A percentile compares a stretch with the other conserved stretches of the same genome.
These are phyloP conservation scores for Amorphotheca resinae DNA, from an alignment of 495 filamentous ascomycete genomes.

Conservation along the genomic window DNA sequence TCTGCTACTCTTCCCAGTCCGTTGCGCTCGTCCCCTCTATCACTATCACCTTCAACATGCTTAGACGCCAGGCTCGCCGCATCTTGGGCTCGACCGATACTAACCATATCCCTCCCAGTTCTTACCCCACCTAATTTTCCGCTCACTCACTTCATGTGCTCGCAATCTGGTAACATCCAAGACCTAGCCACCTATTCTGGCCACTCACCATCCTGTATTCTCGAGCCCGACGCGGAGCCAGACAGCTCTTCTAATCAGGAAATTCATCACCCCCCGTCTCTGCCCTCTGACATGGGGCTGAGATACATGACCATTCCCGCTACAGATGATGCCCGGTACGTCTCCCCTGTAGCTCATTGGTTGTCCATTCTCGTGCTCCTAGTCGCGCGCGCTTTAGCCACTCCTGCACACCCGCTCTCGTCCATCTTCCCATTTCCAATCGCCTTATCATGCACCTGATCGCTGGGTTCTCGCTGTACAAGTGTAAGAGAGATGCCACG, in stretches of 20 bases:
- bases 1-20: slow-evolving; percentile 1
- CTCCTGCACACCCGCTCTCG: slow-evolving; percentile 5
- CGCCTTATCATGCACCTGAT: slow-evolving; percentile 2
- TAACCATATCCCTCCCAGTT: slow-evolving; percentile 14
- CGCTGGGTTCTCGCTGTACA: slow-evolving; percentile 3
- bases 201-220: slow-evolving; percentile 16
- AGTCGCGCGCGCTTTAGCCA: slow-evolving; percentile 1
- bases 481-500: slow-evolving; percentile 13
- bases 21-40: no score
- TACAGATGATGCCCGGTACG: slow-evolving; percentile 22
- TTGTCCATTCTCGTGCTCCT: slow-evolving; percentile 9
- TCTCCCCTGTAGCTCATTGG: slow-evolving; percentile 9
- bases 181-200: slow-evolving; percentile 17
- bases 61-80: not conserved
- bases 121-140: slow-evolving; percentile 11
- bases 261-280: slow-evolving; percentile 8
- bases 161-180: slow-evolving; percentile 19
- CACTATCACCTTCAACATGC: not conserved
- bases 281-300: slow-evolving; percentile 21
- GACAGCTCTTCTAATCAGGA: slow-evolving; percentile 19
- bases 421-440: not conserved
- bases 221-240: slow-evolving; percentile 19
- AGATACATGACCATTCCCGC: slow-evolving; percentile 18
- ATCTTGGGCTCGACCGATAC: slow-evolving; percentile 1
- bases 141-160: slow-evolving; percentile 20